Base-by-base conservation (phyloP, 1,284 basidiomycete species). In the Phellopilus nigrolimitatus region DNA sequence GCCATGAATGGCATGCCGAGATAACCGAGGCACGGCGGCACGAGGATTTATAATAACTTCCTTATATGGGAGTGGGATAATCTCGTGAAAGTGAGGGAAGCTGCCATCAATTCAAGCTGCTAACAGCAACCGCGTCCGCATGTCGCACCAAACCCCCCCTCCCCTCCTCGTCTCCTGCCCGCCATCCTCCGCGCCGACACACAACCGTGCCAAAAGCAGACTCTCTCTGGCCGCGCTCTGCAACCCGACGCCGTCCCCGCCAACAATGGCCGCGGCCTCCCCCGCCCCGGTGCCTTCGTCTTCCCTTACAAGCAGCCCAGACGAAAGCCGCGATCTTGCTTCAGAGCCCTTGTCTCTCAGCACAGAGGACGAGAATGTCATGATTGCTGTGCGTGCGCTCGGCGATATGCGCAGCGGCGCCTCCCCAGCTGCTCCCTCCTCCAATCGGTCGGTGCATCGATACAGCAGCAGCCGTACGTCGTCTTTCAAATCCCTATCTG, bases 331-430 rank as follows among this genome's bases (percentile, higher is more conserved):
- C 25, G 15, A 27, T 34, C 9, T 15, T 25, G n/a, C 31, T 7
- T n/a, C 24, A 33, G 37, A 33, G 21, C 39, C 39, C 21, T 42
- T 51, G 24, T 51, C 48, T 10, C 64, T 67, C 58, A 67, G 69
- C 47, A 68, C 71, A 59, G 66, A 73, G 59, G 75, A 75, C 57
- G 77, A 78, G 63, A 72, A 71, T 60, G 82, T 83, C 4, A 74
- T 79, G 49, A 86, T 86, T 62, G 84, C 83, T 15, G 78, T 83
- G 15, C 70, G 74, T 47, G 84, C 82, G 8, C 72, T 88, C 27
- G 83, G 76, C 24, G 80, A 82, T 61, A 86, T 88, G 84, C 71
- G 82, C 52, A 79, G 74, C 56, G 68, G 74, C 55, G 62, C 53
- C 13, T 48, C 24, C 13, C 61, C 30, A 59, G 15, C 13, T 1